Evolutionary conservation across 371 early-diverging fungal species (phyloP).

Genomic region (Syncephalastrum racemosum): DNA sequence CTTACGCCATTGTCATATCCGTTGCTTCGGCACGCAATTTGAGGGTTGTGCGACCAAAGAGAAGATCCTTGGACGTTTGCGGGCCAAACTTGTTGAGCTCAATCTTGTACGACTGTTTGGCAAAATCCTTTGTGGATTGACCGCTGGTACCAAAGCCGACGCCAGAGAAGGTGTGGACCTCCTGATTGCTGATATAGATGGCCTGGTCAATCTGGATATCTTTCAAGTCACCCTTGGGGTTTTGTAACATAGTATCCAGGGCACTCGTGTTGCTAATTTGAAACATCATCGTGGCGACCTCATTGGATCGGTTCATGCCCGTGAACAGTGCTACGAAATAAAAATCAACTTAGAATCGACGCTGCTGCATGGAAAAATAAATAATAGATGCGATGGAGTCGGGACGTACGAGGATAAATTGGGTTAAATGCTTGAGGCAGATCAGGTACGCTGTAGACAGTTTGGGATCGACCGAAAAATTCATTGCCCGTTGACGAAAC

Average conservation of each 20-base stretch:
- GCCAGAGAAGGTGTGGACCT: constrained; percentile 36
- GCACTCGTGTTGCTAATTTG: constrained; percentile 12
- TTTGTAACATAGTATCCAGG: constrained; percentile 12
- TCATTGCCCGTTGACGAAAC: constrained; percentile 49
- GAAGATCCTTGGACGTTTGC: constrained; percentile 15
- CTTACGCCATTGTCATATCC: constrained; percentile 42
- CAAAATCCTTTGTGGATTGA: constrained; percentile 46
- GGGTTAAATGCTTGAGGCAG: constrained; percentile 53
- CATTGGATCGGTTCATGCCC: constrained; percentile 35
- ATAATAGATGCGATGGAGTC: constrained; percentile 5
- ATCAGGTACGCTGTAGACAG: constrained; percentile 39
- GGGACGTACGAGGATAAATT: constrained; percentile 32
- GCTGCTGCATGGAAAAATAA: not conserved
- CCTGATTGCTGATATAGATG: constrained; percentile 44
- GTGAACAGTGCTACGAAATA: constrained; percentile 25
- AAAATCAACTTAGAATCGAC: not conserved
- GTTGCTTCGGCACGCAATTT: constrained; percentile 51
- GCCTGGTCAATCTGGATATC: constrained; percentile 15
- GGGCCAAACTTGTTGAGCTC: constrained; percentile 37
- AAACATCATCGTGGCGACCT: constrained; percentile 24
- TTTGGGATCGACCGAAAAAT: constrained; percentile 45
- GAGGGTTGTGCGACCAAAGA: constrained; percentile 41
- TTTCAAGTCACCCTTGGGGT: constrained; percentile 12
- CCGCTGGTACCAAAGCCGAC: constrained; percentile 45
- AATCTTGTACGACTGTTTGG: constrained; percentile 51